These are phyloP conservation scores for Jamesozyma spencerorum DNA, from an alignment of 805 yeast genomes.

Conservation along the genomic window DNA sequence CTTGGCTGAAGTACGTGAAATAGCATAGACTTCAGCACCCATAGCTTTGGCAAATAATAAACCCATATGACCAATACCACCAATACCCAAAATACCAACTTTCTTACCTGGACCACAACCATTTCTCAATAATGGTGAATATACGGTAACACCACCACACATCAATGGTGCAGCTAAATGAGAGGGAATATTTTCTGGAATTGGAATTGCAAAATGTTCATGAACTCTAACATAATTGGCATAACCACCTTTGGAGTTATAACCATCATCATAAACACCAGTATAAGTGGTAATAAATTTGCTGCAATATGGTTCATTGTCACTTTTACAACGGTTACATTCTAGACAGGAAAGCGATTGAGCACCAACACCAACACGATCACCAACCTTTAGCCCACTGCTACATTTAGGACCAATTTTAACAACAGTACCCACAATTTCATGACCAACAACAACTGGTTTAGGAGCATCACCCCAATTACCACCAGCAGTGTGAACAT, in stretches of 20 bases:
- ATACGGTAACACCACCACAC: conserved; percentile 73
- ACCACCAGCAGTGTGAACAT: conserved; percentile 25
- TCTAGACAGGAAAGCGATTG: conserved; percentile 49
- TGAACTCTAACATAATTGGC: conserved; percentile 55
- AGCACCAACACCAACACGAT: conserved; percentile 78
- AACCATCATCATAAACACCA: conserved; percentile 37
- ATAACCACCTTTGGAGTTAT: conserved; percentile 55
- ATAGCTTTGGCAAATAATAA: conserved; percentile 48
- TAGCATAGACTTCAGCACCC: conserved; percentile 51
- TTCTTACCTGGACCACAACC: conserved; percentile 42
- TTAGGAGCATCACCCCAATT: conserved; percentile 16
- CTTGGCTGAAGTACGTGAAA: conserved; percentile 43
- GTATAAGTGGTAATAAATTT: conserved; percentile 41
- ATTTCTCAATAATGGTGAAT: conserved; percentile 52
- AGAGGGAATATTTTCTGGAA: conserved; percentile 47
- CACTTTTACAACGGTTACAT: conserved; percentile 49
- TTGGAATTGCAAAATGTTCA: conserved; percentile 53
- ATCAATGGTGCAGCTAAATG: conserved; percentile 61
- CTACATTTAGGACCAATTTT: conserved; percentile 50
- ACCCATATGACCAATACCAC: conserved; percentile 52
- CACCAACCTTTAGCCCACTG: conserved; percentile 47
- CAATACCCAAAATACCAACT: conserved; percentile 48
- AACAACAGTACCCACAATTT: conserved; percentile 51
- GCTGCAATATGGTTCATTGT: conserved; percentile 51
- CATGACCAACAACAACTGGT: conserved; percentile 56